A percentile compares a stretch with the other conserved stretches of the same genome.
Evolutionary conservation across 2,329 filamentous ascomycete species (phyloP).

Genomic region (Akanthomyces dipterigenus): DNA sequence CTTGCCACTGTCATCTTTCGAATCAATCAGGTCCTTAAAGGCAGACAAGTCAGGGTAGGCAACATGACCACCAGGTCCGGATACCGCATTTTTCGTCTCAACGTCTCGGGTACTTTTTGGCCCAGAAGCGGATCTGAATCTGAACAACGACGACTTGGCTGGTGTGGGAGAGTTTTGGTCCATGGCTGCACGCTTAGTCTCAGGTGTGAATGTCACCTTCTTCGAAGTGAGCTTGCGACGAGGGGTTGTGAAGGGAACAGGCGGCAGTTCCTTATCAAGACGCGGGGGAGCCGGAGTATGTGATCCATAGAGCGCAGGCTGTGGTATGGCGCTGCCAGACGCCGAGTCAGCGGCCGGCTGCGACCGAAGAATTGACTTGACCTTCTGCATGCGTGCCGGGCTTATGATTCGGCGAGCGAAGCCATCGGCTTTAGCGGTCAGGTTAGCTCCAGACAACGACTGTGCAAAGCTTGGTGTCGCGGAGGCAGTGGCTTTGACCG

Average conservation of each 20-base stretch:
- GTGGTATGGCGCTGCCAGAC: conserved; percentile 41
- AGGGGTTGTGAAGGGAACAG: conserved; percentile 55
- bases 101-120: conserved; percentile 22
- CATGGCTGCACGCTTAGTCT: conserved; percentile 46
- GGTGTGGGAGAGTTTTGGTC: conserved; percentile 50
- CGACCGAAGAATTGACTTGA: conserved; percentile 52
- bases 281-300: conserved; percentile 40
- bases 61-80: conserved; percentile 26
- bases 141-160: conserved; percentile 40
- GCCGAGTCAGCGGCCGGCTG: conserved; percentile 30
- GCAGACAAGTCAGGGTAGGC: conserved; percentile 48
- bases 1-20: conserved; percentile 20
- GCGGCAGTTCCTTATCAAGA: conserved; percentile 46
- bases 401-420: conserved; percentile 35
- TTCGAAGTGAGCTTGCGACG: conserved; percentile 58
- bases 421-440: conserved; percentile 28
- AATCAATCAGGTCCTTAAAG: conserved; percentile 26
- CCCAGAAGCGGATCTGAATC: conserved; percentile 24
- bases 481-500: neutral
- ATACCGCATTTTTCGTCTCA: conserved; percentile 20
- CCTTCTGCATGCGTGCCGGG: conserved; percentile 45
- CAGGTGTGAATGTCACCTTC: conserved; percentile 73
- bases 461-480: conserved; percentile 32
- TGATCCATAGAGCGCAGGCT: conserved; percentile 31
- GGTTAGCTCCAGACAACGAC: conserved; percentile 44